Base-by-base conservation (phyloP, 805 yeast species). In the Yarrowia divulgata region DNA sequence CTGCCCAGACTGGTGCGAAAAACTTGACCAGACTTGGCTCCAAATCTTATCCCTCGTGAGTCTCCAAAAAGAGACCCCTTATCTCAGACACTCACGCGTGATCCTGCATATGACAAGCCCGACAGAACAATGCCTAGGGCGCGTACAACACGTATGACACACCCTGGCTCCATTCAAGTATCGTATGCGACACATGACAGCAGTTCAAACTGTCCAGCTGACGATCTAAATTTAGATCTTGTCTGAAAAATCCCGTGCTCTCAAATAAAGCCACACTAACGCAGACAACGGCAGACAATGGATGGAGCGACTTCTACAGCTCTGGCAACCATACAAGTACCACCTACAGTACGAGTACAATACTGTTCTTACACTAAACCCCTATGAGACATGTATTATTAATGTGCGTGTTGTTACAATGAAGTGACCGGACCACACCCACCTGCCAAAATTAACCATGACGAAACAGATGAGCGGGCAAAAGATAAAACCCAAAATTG, bases 341-440 rank as follows among this genome's bases (percentile, higher is more conserved):
- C n/a, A 23, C n/a, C 35, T 12, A 48, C n/a, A n/a, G n/a, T 13
- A 2, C 29, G 29, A 23, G n/a, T 13, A 29, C 39, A 8, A 12
- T 32, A 16, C n/a, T n/a, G n/a, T n/a, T 9, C 7, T 14, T 5
- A 5, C 29, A 34, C 8, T 19, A 18, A 55, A 39, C 45, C 50
- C 67, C 39, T 40, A 35, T 45, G 68, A 69, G 68, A 64, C 66
- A 54, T 69, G 49, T 63, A 46, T 50, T 63, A 54, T 39, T 43
- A 39, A 45, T 43, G 57, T 43, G 66, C 34, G 55, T 42, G 68
- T 23, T 39, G 49, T 50, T 35, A 64, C 67, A 58, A 50, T 46
- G 48, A 42, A 62, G 69, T 62, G 69, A 57, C 58, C 29, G 69
- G 45, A 60, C 46, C 45, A 34, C 50, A 9, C 68, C 32, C 52